Evolutionary conservation across 2,329 filamentous ascomycete species (phyloP), one percentile per base, ranked within the genome.

Genomic region (Elsinoe perseae): DNA sequence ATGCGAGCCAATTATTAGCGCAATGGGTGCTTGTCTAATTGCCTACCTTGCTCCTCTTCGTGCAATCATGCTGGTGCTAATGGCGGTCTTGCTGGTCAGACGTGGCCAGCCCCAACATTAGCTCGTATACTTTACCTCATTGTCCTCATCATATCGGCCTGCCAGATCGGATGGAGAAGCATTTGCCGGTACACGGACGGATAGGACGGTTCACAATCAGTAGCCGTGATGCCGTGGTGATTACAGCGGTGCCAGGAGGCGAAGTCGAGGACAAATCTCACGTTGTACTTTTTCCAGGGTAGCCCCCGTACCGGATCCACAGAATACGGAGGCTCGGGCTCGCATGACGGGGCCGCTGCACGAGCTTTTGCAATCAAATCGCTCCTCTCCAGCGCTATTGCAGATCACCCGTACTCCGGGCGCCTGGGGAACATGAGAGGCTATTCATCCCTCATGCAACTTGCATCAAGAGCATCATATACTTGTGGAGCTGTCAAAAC

Each of bases 201-300:
- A 20, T 52, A 21, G 6, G 32, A 52, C 48, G 48, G 30, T 36
- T 14, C 16, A 36, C 28, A 34, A 52, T 38, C 18, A 52, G 48
- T 44, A 34, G 30, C 28, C 28, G 30, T 36, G 16, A 52, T 52
- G 48, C 48, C 48, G 48, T 30, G 30, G 48, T 52, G 48, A 52
- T 52, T 30, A 18, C 48, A 52, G 48, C 48, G 48, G 48, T 30
- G 48, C 28, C 48, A 52, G 48, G 48, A 36, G 48, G 30, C 48
- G 48, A 52, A 52, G 48, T 52, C 30, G 48, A 23, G 16, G 5
- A 43, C 9, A n/a, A 16, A 52, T 21, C n/a, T 14, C 25, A 52
- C 48, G 48, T 23, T 52, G 18, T 20, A 44, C 40, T 21, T 23
- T 42, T 36, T 36, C 32, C 20, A 38, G 30, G 28, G 48, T 28